Evolutionary conservation across 73 alveolate genomes (phyloP).

Genomic region (Tetrahymena borealis): DNA sequence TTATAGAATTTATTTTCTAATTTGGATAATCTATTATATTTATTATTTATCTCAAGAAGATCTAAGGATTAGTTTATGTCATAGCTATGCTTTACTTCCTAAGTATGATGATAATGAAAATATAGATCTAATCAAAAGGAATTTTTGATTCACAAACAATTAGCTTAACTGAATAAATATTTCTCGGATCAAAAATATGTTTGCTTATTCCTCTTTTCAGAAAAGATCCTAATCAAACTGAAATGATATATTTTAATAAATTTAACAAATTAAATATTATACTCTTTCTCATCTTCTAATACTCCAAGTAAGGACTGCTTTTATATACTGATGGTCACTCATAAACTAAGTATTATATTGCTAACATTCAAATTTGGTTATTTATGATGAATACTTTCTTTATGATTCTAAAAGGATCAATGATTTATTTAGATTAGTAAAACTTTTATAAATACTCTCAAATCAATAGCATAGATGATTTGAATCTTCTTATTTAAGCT

Average conservation of each 20-base stretch:
- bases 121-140: not conserved
- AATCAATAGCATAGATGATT: too few relatives aligned
- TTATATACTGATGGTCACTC: not conserved
- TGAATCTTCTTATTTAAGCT: too few relatives aligned
- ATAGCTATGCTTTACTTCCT: not conserved
- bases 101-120: not conserved
- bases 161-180: not conserved
- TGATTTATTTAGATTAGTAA: too few relatives aligned
- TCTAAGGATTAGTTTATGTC: too few relatives aligned
- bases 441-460: too few relatives aligned
- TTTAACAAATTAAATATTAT: not conserved
- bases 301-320: not conserved
- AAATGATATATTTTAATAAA: not conserved
- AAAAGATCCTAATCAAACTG: not conserved
- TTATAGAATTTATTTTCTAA: too few relatives aligned
- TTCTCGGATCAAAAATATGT: not conserved
- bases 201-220: not conserved
- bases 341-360: not conserved
- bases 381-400: not conserved
- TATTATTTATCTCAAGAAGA: too few relatives aligned
- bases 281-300: not conserved
- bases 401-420: too few relatives aligned
- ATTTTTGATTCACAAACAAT: not conserved
- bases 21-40: too few relatives aligned
- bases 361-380: not conserved